Evolutionary conservation across 2,329 filamentous ascomycete species (phyloP).

Genomic region (Clarireedia homoeocarpa): DNA sequence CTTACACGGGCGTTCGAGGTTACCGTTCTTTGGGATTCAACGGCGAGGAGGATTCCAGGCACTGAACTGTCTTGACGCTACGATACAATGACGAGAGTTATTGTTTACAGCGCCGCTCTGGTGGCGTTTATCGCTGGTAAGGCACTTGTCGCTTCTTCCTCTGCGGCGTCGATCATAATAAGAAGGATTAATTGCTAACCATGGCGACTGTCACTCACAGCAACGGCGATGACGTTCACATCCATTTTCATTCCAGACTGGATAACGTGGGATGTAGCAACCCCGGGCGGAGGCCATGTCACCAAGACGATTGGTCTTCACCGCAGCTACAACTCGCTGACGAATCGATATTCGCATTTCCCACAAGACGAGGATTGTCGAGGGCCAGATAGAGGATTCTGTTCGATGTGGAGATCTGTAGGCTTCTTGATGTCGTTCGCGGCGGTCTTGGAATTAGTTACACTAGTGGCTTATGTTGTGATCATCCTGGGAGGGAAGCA

Average conservation of each 20-base stretch:
- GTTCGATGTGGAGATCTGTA: constrained; percentile 75
- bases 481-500: constrained; percentile 72
- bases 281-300: constrained; percentile 40
- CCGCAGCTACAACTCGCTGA: constrained; percentile 64
- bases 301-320: constrained; percentile 72
- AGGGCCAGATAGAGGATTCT: constrained; percentile 59
- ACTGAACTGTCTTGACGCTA: background rate
- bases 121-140: constrained; percentile 37
- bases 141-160: constrained; percentile 35
- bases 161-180: background rate
- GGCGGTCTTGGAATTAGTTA: constrained; percentile 72
- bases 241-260: constrained; percentile 64
- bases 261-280: constrained; percentile 54
- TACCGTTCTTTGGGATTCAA: constrained; percentile 8
- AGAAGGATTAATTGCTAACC: background rate
- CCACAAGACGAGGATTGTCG: constrained; percentile 59
- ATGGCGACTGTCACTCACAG: constrained; percentile 44
- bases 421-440: constrained; percentile 84
- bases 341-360: constrained; percentile 51
- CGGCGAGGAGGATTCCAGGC: constrained; percentile 8
- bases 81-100: constrained; percentile 34
- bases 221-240: constrained; percentile 62
- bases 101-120: constrained; percentile 35
- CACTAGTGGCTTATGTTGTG: constrained; percentile 70
- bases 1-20: background rate